phyloP scores from a whole-genome alignment of 306 rosid genomes.

The Sicyos baderoa region DNA sequence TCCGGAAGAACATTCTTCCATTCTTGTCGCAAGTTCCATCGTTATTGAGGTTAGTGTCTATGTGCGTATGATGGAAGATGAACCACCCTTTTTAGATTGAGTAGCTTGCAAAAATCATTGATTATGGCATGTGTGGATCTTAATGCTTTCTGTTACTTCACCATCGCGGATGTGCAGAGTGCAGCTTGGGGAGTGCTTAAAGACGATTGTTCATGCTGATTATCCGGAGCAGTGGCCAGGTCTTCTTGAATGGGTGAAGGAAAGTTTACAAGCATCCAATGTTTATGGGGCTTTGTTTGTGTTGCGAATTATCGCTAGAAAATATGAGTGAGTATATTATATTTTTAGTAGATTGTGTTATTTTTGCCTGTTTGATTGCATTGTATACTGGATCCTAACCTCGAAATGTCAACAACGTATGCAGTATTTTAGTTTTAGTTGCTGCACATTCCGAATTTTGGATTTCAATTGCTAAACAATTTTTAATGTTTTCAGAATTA shows the following conservation, averaged over 20 bases:
- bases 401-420: background rate
- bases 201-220: constrained; percentile 80
- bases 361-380: constrained; percentile 2
- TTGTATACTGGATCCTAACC: background rate
- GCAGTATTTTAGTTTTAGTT: background rate
- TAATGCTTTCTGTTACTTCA: background rate
- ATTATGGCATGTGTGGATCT: background rate
- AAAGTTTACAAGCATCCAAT: constrained; percentile 76
- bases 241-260: constrained; percentile 95
- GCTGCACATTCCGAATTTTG: background rate
- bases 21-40: constrained; percentile 84
- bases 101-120: background rate
- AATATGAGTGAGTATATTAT: constrained; percentile 71
- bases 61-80: background rate
- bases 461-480: too few relatives aligned
- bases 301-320: constrained; percentile 85
- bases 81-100: background rate
- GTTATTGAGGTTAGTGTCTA: constrained; percentile 53
- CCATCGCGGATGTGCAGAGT: constrained; percentile 41
- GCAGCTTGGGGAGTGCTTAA: constrained; percentile 92
- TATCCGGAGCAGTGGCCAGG: constrained; percentile 96
- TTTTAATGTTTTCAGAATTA: background rate
- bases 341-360: background rate
- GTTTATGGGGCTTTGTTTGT: constrained; percentile 86
- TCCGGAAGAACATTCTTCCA: constrained; percentile 70